Conservation (phyloP, 2,329 filamentous ascomycete genomes). For the Colletotrichum lentis region DNA sequence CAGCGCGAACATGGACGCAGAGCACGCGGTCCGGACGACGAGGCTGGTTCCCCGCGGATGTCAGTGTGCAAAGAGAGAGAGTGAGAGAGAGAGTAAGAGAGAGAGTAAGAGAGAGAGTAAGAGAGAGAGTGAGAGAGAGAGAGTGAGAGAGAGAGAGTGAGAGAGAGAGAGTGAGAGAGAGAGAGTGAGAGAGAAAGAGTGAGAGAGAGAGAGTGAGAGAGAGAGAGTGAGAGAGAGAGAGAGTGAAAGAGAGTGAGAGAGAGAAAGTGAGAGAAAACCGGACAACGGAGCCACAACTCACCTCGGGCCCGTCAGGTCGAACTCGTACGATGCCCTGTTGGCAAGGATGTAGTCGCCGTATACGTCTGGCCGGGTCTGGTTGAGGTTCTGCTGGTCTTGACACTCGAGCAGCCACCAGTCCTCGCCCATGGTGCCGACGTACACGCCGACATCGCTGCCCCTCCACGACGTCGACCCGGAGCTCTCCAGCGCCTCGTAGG, state of each 20-base stretch:
- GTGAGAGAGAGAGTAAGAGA: accelerated
- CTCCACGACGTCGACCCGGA: slow-evolving; percentile 42
- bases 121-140: accelerated
- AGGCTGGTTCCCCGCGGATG: slow-evolving; percentile 33
- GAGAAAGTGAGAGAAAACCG: no score
- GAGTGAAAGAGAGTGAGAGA: accelerated
- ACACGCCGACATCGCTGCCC: slow-evolving; percentile 43
- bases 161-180: no score
- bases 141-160: no score
- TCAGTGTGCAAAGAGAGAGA: neutral
- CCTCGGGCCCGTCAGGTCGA: slow-evolving; percentile 47
- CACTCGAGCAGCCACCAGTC: slow-evolving; percentile 41
- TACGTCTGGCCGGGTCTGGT: slow-evolving; percentile 40
- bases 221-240: accelerated
- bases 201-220: accelerated
- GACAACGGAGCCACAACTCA: slow-evolving; percentile 22
- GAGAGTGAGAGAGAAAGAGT: no score
- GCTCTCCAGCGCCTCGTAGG: slow-evolving; percentile 35
- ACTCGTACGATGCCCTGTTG: slow-evolving; percentile 48
- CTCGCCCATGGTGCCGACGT: slow-evolving; percentile 45
- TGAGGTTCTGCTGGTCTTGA: slow-evolving; percentile 39
- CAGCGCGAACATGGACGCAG: slow-evolving; percentile 48
- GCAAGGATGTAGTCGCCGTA: slow-evolving; percentile 42
- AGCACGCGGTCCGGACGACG: slow-evolving; percentile 52
- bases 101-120: accelerated